A percentile compares a stretch with the other conserved stretches of the same genome.
These are phyloP conservation scores for Colletotrichum orchidophilum DNA, from an alignment of 2,329 filamentous ascomycete genomes.

Conservation along the genomic window DNA sequence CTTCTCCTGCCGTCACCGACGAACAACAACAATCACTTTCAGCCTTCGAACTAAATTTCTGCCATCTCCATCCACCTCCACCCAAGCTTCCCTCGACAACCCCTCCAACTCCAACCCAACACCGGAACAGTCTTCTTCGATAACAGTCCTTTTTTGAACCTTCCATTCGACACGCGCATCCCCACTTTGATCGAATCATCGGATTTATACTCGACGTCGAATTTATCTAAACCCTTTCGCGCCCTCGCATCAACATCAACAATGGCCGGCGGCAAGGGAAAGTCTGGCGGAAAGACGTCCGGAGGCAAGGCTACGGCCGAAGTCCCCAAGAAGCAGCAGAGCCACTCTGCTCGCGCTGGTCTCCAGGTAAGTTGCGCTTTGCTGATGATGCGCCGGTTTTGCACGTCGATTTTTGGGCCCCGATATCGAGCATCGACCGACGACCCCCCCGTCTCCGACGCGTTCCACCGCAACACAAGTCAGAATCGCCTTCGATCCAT, in stretches of 20 bases:
- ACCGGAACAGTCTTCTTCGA: conserved; percentile 17
- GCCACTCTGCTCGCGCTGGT: conserved; percentile 94
- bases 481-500: background rate
- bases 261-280: conserved; percentile 92
- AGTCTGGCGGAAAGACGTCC: conserved; percentile 88
- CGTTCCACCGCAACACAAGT: conserved; percentile 13
- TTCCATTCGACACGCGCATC: conserved; percentile 27
- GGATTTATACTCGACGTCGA: conserved; percentile 5
- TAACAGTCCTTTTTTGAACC: background rate
- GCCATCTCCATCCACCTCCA: conserved; percentile 34
- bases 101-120: conserved; percentile 27
- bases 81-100: conserved; percentile 33
- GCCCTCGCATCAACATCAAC: conserved; percentile 39
- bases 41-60: conserved; percentile 33
- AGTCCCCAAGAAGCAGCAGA: conserved; percentile 86
- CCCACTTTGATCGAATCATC: conserved; percentile 21
- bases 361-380: conserved; percentile 78
- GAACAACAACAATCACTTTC: conserved; percentile 33
- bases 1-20: conserved; percentile 29
- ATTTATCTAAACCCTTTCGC: conserved; percentile 11
- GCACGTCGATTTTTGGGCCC: conserved; percentile 24
- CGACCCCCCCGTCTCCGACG: conserved; percentile 30
- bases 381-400: conserved; percentile 33
- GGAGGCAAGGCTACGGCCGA: conserved; percentile 78
- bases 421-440: conserved; percentile 30